phyloP scores from a whole-genome alignment of 2,329 filamentous ascomycete genomes.

The Aspergillus carbonarius region DNA sequence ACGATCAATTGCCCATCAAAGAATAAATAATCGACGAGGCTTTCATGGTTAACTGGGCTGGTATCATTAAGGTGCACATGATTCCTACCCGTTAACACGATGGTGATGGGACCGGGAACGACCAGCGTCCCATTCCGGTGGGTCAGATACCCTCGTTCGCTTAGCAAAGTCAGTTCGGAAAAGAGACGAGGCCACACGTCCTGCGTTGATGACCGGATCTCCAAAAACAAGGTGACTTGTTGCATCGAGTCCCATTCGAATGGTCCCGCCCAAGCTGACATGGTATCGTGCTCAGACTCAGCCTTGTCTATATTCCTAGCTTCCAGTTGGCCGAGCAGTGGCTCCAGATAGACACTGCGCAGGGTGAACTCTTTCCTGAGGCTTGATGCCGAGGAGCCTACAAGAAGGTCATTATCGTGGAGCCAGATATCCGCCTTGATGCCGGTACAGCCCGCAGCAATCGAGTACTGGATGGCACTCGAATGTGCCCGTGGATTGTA shows the following conservation, averaged over 20 bases:
- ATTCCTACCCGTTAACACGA: conserved; percentile 23
- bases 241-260: conserved; percentile 11
- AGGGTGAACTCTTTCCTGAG: conserved; percentile 19
- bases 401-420: conserved; percentile 22
- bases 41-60: background rate
- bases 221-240: conserved; percentile 26
- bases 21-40: background rate
- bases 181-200: conserved; percentile 20
- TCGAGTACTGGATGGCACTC: conserved; percentile 22
- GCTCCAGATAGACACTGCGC: conserved; percentile 21
- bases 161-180: conserved; percentile 20
- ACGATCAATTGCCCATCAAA: background rate
- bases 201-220: conserved; percentile 20
- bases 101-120: conserved; percentile 22
- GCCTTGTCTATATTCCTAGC: conserved; percentile 4
- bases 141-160: conserved; percentile 23
- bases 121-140: conserved; percentile 22
- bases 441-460: conserved; percentile 27
- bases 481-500: conserved; percentile 18
- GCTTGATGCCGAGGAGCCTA: conserved; percentile 15
- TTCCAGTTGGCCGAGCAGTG: conserved; percentile 21
- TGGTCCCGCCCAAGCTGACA: conserved; percentile 2
- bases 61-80: background rate
- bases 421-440: conserved; percentile 28
- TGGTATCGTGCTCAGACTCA: background rate